Evolutionary conservation across 2,329 filamentous ascomycete genomes (phyloP).

Genomic region (Coleophoma eucalyptorum): DNA sequence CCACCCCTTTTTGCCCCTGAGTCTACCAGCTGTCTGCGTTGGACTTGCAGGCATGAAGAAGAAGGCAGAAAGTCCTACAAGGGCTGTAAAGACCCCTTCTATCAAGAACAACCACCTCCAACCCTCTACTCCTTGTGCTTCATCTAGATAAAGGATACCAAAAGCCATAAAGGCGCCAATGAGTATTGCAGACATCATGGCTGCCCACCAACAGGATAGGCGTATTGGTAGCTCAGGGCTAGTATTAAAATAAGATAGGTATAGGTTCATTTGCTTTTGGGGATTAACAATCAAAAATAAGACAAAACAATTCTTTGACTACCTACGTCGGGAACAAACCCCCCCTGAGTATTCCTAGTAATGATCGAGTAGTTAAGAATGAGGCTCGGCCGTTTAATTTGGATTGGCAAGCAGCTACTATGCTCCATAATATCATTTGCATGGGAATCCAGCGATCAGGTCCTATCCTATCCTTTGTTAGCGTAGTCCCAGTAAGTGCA

Average conservation of each 20-base stretch:
- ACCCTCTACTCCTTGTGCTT: constrained; percentile 1
- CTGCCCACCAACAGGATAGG: constrained; percentile 3
- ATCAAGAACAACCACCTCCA: constrained; percentile 10
- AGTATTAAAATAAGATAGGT: constrained; percentile 7
- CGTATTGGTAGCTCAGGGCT: constrained; percentile 4
- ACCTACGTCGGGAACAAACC: constrained; percentile 24
- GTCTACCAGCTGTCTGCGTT: constrained; percentile 45
- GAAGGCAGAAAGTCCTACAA: constrained; percentile 6
- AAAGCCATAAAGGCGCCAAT: constrained; percentile 3
- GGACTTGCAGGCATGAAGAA: constrained; percentile 10
- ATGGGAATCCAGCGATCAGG: constrained; percentile 32
- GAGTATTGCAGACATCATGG: constrained; percentile 1
- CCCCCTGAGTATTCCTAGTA: constrained; percentile 7
- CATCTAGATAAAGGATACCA: constrained; percentile 6
- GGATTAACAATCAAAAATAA: too few relatives aligned
- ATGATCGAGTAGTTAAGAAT: constrained; percentile 12
- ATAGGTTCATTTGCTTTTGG: too few relatives aligned
- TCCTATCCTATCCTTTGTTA: constrained; percentile 37
- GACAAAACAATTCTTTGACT: too few relatives aligned
- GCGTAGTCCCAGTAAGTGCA: too few relatives aligned
- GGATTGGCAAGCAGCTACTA: constrained; percentile 48
- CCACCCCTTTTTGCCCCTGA: constrained; percentile 59
- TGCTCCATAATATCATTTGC: constrained; percentile 49
- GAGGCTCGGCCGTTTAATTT: constrained; percentile 27
- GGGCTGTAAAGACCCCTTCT: constrained; percentile 10